phyloP scores from a whole-genome alignment of 2,329 filamentous ascomycete genomes.

The Thermoascus crustaceus region DNA sequence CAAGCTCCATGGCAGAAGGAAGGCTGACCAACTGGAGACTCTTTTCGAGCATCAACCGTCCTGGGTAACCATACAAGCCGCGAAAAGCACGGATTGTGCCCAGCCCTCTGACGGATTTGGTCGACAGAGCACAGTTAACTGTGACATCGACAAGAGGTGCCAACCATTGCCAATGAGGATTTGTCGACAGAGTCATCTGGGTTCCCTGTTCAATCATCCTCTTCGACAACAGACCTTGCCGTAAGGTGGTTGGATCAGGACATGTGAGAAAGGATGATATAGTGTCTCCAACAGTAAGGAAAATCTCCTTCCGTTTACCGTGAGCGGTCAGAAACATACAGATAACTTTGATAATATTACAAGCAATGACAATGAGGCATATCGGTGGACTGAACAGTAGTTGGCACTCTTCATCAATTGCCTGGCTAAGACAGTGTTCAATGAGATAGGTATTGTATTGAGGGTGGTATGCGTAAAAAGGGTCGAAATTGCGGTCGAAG shows the following conservation, averaged over 20 bases:
- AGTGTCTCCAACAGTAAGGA: conserved; percentile 27
- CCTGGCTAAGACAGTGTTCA: conserved; percentile 17
- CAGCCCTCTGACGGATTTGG: too few species aligned
- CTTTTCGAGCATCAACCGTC: too few species aligned
- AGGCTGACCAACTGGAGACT: too few species aligned
- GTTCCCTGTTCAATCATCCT: not conserved
- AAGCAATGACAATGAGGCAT: conserved; percentile 16
- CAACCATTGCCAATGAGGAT: too few species aligned
- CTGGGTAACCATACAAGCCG: too few species aligned
- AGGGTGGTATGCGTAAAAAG: too few species aligned
- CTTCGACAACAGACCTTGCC: conserved; percentile 11
- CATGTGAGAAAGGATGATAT: conserved; percentile 23
- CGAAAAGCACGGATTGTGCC: too few species aligned
- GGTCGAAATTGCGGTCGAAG: not conserved
- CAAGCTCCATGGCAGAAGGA: too few species aligned
- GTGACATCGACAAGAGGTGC: too few species aligned
- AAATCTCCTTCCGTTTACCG: conserved; percentile 8
- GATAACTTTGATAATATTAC: conserved; percentile 17
- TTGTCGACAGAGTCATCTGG: not conserved
- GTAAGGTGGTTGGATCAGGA: conserved; percentile 17
- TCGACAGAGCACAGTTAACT: too few species aligned
- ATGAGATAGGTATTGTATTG: not conserved
- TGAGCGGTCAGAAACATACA: conserved; percentile 14
- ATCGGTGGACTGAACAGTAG: conserved; percentile 13
- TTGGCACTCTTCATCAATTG: conserved; percentile 14